Evolutionary conservation across 148 eudicot species (phyloP), one percentile per base, ranked within the genome.

Genomic region (Rhododendron griersonianum): DNA sequence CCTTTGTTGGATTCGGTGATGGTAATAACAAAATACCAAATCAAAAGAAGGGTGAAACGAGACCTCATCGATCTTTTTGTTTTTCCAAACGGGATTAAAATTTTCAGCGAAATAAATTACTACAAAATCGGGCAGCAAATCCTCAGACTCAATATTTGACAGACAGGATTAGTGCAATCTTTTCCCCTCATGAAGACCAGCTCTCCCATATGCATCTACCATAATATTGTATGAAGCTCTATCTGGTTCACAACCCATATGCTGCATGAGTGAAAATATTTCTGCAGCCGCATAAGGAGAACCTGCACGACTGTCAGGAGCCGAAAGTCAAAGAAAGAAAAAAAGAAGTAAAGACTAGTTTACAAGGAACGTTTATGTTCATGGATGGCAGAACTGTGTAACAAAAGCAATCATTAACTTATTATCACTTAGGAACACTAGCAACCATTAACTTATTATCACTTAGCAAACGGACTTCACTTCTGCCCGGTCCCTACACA

Each of bases 161-260:
- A 35, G 75, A 55, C 7, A 41, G 19, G 37, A 86, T 16, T 35
- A 45, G 69, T 61, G 82, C 9, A 84, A 61, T 67, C 57, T 1
- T 13, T 83, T 90, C 93, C 97, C 97, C 55, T 92, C 91, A 84
- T 92, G 90, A 63, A 94, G 93, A 87, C 98, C 96, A 73, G 94
- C 94, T 92, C 95, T 94, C 50, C 98, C 98, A 86, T 93, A 96
- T 33, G 98, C 98, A 90, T 96, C 98, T 74, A 96, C 91, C 98
- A 96, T 94, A 28, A 96, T 96, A 53, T 95, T 96, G 81, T 90
- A 94, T 57, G 98, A 96, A 51, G 96, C 98, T 90, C 89, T 90
- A 82, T 94, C 98, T 51, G 98, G 98, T 85, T 96, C 98, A 81
- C 94, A 92, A 23, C 94, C 98, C 98, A 96, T 96, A 86, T 93